Evolutionary conservation across 225 moss, liverwort and hornwort genomes (phyloP).

Genomic region (Sphagnum tenellum): DNA sequence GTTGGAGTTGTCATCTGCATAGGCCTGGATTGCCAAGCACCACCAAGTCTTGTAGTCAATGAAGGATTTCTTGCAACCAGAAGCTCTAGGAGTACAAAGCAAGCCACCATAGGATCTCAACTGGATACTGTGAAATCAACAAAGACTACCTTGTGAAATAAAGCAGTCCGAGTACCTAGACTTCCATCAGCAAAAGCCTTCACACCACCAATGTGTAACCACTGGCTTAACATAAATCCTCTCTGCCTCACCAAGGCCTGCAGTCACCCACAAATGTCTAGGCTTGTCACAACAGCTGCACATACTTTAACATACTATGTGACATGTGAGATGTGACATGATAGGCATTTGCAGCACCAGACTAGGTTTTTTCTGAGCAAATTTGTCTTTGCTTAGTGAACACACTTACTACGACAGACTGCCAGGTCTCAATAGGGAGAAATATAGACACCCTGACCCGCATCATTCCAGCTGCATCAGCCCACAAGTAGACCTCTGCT

Average conservation of each 20-base stretch:
- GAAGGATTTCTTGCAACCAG: too few species aligned
- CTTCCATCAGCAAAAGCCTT: constrained; percentile 89
- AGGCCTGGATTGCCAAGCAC: constrained; percentile 29
- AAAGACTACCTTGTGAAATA: constrained; percentile 59
- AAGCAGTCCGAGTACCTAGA: constrained; percentile 69
- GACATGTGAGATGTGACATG: too few species aligned
- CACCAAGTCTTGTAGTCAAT: too few species aligned
- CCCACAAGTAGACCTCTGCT: constrained; percentile 72
- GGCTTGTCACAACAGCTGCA: too few species aligned
- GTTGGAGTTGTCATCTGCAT: constrained; percentile 59
- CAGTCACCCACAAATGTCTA: neutral
- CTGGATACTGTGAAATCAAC: too few species aligned
- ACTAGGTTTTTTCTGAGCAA: too few species aligned
- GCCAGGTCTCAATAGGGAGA: constrained; percentile 72
- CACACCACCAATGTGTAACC: constrained; percentile 75
- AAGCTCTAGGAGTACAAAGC: too few species aligned
- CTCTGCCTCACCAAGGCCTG: constrained; percentile 66
- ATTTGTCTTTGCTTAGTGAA: too few species aligned
- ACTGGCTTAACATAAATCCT: constrained; percentile 57
- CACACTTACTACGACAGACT: constrained; percentile 40
- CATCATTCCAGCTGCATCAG: constrained; percentile 41
- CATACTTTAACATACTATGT: too few species aligned
- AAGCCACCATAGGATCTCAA: too few species aligned
- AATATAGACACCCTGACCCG: constrained; percentile 62
- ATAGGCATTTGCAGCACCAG: too few species aligned